Evolutionary conservation across 805 yeast genomes (phyloP).

Genomic region (Lipomyces yamadae): DNA sequence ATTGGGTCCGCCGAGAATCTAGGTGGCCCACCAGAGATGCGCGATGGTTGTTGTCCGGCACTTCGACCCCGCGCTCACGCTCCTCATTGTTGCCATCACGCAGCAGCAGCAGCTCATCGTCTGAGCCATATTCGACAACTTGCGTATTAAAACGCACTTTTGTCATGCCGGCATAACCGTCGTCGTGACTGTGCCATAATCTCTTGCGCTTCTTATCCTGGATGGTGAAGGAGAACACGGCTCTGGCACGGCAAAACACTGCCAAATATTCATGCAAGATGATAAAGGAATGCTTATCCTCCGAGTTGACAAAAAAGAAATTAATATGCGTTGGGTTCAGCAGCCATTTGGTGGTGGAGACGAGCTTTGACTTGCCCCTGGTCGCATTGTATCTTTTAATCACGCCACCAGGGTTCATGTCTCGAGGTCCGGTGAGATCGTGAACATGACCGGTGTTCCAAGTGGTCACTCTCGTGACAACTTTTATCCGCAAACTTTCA

Average conservation of each 20-base stretch:
- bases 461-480: neutral
- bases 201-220: neutral
- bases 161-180: neutral
- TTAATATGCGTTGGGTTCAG: neutral
- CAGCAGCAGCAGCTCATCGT: neutral
- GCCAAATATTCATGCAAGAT: slow-evolving; percentile 17
- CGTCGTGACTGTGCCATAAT: neutral
- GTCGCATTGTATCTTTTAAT: slow-evolving; percentile 16
- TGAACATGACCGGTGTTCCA: neutral
- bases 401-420: slow-evolving; percentile 6
- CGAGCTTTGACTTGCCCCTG: slow-evolving; percentile 5
- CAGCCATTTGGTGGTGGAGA: slow-evolving; percentile 10
- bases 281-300: neutral
- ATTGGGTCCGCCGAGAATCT: neutral
- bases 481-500: neutral
- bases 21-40: neutral
- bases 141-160: neutral
- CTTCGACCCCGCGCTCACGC: neutral
- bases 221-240: neutral
- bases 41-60: neutral
- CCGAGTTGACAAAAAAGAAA: slow-evolving; percentile 13
- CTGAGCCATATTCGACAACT: neutral
- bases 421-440: slow-evolving; percentile 12
- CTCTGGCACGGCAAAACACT: slow-evolving; percentile 11
- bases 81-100: neutral